Evolutionary conservation across 768 basidiomycete species (phyloP).

Genomic region (Russula abietina): DNA sequence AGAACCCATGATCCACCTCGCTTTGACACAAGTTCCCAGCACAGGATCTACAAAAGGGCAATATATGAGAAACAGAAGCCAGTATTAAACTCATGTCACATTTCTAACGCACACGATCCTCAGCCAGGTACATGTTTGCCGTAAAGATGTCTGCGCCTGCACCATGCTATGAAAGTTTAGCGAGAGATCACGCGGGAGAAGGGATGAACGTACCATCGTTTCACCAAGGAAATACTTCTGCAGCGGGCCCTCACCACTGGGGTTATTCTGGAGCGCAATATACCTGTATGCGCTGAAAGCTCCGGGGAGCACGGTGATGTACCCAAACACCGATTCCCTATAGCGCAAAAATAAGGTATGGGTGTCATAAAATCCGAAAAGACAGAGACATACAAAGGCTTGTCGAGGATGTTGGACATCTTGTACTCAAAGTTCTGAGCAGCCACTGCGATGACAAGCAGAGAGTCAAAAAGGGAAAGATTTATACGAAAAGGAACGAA

Average conservation of each 20-base stretch:
- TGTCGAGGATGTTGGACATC: constrained; percentile 90
- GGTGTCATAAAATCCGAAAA: not conserved
- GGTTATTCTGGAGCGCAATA: constrained; percentile 86
- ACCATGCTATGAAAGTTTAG: constrained; percentile 47
- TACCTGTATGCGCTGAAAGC: constrained; percentile 91
- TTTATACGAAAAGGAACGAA: constrained; percentile 15
- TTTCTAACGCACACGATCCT: constrained; percentile 57
- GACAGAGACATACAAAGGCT: constrained; percentile 52
- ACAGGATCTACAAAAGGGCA: constrained; percentile 54
- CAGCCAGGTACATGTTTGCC: constrained; percentile 94
- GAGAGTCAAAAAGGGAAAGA: not conserved
- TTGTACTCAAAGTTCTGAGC: constrained; percentile 95
- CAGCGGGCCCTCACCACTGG: constrained; percentile 75
- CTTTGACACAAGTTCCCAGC: constrained; percentile 98
- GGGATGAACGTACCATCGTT: constrained; percentile 55
- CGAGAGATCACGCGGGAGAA: constrained; percentile 1
- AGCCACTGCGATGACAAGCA: constrained; percentile 43
- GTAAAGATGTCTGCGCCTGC: constrained; percentile 88
- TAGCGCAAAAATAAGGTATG: not conserved
- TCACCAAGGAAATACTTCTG: constrained; percentile 98
- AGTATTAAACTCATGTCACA: not conserved
- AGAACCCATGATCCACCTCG: constrained; percentile 84
- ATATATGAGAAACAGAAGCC: not conserved
- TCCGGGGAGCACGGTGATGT: constrained; percentile 90
- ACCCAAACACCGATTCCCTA: constrained; percentile 81